phyloP scores from a whole-genome alignment of 202 grass and related monocot genomes.

The Musa balbisiana region DNA sequence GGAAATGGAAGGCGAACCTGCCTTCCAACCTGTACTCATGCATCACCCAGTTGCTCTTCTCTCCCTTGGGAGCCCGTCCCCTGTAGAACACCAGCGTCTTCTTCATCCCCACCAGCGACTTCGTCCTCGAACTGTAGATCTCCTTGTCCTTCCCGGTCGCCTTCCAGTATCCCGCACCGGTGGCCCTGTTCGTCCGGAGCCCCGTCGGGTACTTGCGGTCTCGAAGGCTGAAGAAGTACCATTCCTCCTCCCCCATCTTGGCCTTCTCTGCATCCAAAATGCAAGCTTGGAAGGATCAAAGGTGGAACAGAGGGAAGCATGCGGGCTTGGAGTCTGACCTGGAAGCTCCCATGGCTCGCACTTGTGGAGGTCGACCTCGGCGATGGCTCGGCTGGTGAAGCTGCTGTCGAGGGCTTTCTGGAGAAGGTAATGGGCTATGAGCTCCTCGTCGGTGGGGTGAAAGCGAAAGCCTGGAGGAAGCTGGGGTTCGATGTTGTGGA shows the following conservation, averaged over 20 bases:
- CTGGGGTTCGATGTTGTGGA: conserved; percentile 20
- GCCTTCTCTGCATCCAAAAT: conserved; percentile 45
- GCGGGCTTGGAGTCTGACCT: conserved; percentile 16
- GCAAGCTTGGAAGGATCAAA: background rate
- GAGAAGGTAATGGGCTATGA: conserved; percentile 62
- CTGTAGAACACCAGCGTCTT: conserved; percentile 96
- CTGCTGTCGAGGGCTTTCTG: conserved; percentile 52
- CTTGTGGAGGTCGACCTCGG: conserved; percentile 82
- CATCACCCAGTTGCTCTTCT: conserved; percentile 92
- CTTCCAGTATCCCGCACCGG: conserved; percentile 81
- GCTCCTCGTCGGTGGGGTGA: conserved; percentile 44
- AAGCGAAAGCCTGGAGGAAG: conserved; percentile 41
- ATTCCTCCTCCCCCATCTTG: conserved; percentile 74
- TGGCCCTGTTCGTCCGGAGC: conserved; percentile 82
- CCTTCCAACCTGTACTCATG: conserved; percentile 83
- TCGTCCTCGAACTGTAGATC: conserved; percentile 43
- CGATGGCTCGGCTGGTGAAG: conserved; percentile 81
- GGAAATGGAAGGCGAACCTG: conserved; percentile 50
- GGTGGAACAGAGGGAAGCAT: background rate
- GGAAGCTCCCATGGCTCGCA: conserved; percentile 96
- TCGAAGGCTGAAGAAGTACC: conserved; percentile 92
- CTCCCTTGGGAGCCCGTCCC: conserved; percentile 67
- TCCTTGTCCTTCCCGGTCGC: conserved; percentile 90
- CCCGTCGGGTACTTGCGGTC: conserved; percentile 96
- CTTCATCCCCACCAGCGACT: conserved; percentile 82